Conservation (phyloP, 108 stramenopile species). For the Conticribra guillardii region DNA sequence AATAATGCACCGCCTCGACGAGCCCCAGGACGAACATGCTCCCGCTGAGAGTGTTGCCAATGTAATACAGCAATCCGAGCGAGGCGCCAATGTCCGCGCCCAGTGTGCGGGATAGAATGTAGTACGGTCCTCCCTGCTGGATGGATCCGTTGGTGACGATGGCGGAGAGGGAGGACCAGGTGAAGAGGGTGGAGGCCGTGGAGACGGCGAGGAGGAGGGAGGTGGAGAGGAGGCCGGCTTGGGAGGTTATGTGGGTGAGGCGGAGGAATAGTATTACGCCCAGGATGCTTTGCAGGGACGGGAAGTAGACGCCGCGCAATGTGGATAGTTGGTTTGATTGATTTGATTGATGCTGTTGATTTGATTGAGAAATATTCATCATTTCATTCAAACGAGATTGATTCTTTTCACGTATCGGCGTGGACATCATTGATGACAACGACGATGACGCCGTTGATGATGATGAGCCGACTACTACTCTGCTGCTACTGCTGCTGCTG, state of each 20-base stretch:
- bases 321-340: conserved; percentile 51
- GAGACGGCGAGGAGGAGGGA: conserved; percentile 46
- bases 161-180: conserved; percentile 71
- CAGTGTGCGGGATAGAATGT: conserved; percentile 67
- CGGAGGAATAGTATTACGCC: conserved; percentile 88
- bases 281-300: conserved; percentile 85
- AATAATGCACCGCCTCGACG: conserved; percentile 66
- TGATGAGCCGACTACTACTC: too few relatives aligned
- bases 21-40: conserved; percentile 78
- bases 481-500: too few relatives aligned
- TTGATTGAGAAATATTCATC: neutral
- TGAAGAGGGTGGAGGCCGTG: conserved; percentile 65
- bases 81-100: conserved; percentile 79
- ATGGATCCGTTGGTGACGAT: conserved; percentile 84
- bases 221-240: conserved; percentile 67
- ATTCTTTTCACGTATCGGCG: too few relatives aligned
- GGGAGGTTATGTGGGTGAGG: conserved; percentile 76
- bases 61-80: conserved; percentile 75
- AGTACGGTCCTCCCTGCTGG: conserved; percentile 84
- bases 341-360: neutral
- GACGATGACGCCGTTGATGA: too few relatives aligned
- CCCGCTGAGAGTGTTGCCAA: conserved; percentile 68
- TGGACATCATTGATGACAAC: too few relatives aligned
- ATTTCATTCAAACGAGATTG: too few relatives aligned
- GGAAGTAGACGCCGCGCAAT: conserved; percentile 68